These are phyloP conservation scores for Phytophthora rubi DNA, from an alignment of 352 stramenopile species.

Conservation along the genomic window DNA sequence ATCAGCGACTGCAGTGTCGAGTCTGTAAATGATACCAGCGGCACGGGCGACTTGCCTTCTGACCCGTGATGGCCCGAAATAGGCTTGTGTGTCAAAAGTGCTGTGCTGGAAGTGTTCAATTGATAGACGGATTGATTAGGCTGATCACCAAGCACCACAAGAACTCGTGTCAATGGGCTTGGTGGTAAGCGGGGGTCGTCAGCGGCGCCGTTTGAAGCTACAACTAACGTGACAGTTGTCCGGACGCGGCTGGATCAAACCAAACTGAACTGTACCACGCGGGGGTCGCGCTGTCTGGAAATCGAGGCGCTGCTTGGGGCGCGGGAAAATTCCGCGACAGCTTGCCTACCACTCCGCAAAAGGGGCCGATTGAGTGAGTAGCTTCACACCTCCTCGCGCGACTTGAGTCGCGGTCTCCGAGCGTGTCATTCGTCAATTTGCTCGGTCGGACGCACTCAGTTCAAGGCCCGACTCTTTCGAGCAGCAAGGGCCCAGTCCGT, in stretches of 20 bases:
- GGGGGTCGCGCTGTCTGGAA: conserved; percentile 13
- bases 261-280: conserved; percentile 4
- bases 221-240: conserved; percentile 15
- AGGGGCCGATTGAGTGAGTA: conserved; percentile 15
- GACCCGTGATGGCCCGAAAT: conserved; percentile 29
- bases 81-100: conserved; percentile 8
- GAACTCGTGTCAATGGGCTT: background rate
- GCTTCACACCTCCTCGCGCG: conserved; percentile 19
- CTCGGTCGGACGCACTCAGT: conserved; percentile 23
- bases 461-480: background rate
- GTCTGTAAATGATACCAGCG: conserved; percentile 21
- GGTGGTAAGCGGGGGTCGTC: background rate
- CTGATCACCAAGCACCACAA: background rate
- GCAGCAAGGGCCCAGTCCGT: background rate
- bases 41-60: conserved; percentile 9
- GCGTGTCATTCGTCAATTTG: conserved; percentile 36
- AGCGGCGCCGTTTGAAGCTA: conserved; percentile 13
- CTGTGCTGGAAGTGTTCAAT: conserved; percentile 18
- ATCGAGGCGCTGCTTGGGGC: conserved; percentile 14
- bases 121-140: conserved; percentile 7
- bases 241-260: conserved; percentile 8
- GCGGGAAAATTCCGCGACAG: conserved; percentile 1
- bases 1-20: background rate
- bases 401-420: conserved; percentile 15
- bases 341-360: conserved; percentile 7